Conservation (phyloP, 331 rosid genomes). For the Arachis monticola region DNA sequence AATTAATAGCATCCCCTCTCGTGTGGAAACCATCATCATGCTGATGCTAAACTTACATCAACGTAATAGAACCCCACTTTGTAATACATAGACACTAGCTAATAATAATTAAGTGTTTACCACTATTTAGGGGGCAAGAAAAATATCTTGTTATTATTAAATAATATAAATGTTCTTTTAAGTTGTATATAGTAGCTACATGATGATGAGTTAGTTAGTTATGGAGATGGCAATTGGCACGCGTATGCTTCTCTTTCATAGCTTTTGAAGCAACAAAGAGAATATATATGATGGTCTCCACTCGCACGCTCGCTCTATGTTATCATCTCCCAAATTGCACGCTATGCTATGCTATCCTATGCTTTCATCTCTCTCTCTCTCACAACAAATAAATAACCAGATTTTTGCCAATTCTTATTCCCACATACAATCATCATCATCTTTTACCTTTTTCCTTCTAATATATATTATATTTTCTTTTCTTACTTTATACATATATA, state of each 20-base stretch:
- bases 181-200: too few species aligned
- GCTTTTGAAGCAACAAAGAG: constrained; percentile 66
- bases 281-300: constrained; percentile 65
- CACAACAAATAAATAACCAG: constrained; percentile 48
- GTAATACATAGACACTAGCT: not conserved
- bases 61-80: not conserved
- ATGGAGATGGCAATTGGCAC: constrained; percentile 44
- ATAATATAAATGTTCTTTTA: too few species aligned
- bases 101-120: too few species aligned
- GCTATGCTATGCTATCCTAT: too few species aligned
- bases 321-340: too few species aligned
- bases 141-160: too few species aligned
- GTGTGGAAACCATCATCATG: constrained; percentile 46
- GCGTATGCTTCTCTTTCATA: constrained; percentile 53
- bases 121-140: too few species aligned
- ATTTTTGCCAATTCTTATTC: constrained; percentile 63
- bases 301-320: constrained; percentile 59
- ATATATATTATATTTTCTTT: not conserved
- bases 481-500: too few species aligned
- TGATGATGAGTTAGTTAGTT: constrained; percentile 59
- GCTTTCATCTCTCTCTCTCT: constrained; percentile 31
- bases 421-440: constrained; percentile 58
- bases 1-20: constrained; percentile 16
- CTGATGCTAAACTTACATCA: constrained; percentile 66
- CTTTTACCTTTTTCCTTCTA: constrained; percentile 47